Evolutionary conservation across 1,284 basidiomycete species (phyloP).

Genomic region (Pseudozyma flocculosa): DNA sequence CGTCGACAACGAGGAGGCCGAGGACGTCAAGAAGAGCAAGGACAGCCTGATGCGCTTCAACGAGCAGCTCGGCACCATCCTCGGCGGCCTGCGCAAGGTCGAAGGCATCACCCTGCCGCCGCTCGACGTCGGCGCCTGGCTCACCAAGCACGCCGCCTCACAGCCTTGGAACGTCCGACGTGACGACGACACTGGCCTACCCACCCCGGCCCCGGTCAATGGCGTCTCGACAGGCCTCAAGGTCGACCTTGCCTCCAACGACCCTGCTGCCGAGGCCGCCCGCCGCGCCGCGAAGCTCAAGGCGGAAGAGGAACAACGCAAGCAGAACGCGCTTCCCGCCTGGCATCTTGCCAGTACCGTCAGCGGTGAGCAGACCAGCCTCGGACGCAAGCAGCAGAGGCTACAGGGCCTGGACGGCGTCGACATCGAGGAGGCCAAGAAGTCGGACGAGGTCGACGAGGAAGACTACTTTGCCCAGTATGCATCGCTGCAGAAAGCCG

Average conservation of each 20-base stretch:
- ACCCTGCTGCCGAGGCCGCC: slow-evolving; percentile 52
- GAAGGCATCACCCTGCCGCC: slow-evolving; percentile 71
- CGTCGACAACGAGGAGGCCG: slow-evolving; percentile 86
- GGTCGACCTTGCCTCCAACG: slow-evolving; percentile 50
- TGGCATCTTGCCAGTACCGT: slow-evolving; percentile 96
- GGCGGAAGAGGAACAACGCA: slow-evolving; percentile 58
- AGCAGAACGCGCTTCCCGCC: slow-evolving; percentile 84
- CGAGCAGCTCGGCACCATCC: slow-evolving; percentile 80
- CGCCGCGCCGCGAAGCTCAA: slow-evolving; percentile 59
- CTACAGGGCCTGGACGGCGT: slow-evolving; percentile 18
- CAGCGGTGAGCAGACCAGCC: slow-evolving; percentile 81
- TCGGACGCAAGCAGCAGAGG: slow-evolving; percentile 63
- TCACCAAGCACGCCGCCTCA: slow-evolving; percentile 44
- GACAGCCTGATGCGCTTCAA: slow-evolving; percentile 96
- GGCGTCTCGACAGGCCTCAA: slow-evolving; percentile 30
- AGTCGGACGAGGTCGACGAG: slow-evolving; percentile 23
- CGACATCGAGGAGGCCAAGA: slow-evolving; percentile 25
- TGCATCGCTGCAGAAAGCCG: slow-evolving; percentile 39
- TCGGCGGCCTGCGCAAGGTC: slow-evolving; percentile 80
- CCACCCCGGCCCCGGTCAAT: slow-evolving; percentile 21
- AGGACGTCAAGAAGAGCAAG: slow-evolving; percentile 77
- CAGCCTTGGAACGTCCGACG: slow-evolving; percentile 39
- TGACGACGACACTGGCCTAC: slow-evolving; percentile 11
- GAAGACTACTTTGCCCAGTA: slow-evolving; percentile 56
- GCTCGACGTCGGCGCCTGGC: slow-evolving; percentile 68